Conservation (phyloP, 805 yeast genomes). For the Candida piceae region DNA sequence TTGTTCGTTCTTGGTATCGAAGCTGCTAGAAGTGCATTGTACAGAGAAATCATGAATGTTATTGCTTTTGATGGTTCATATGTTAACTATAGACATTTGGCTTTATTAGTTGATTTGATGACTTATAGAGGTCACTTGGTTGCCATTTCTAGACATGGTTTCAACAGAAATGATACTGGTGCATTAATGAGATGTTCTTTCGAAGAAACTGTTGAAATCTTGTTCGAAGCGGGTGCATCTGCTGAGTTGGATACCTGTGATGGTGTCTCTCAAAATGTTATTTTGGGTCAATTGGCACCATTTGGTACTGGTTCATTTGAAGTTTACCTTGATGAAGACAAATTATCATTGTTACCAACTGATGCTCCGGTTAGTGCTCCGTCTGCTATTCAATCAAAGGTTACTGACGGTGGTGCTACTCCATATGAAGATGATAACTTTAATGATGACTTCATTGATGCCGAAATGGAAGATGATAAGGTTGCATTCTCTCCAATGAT, state of each 20-base stretch:
- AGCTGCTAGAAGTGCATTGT: constrained; percentile 93
- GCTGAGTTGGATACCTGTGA: constrained; percentile 98
- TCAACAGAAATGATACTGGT: constrained; percentile 97
- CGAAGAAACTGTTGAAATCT: constrained; percentile 97
- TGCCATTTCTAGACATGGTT: constrained; percentile 99
- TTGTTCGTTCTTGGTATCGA: constrained; percentile 95
- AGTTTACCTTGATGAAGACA: constrained; percentile 87
- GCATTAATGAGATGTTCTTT: constrained; percentile 99
- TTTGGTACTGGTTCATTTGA: constrained; percentile 98
- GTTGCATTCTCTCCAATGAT: constrained; percentile 91
- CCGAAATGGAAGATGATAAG: constrained; percentile 42
- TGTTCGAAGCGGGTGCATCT: constrained; percentile 96
- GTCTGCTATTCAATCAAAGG: constrained; percentile 36
- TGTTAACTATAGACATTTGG: constrained; percentile 98
- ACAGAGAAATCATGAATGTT: constrained; percentile 91
- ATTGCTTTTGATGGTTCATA: constrained; percentile 99
- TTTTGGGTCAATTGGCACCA: constrained; percentile 97
- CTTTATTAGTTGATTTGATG: constrained; percentile 95
- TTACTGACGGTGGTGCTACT: constrained; percentile 79
- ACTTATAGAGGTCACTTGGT: constrained; percentile 96
- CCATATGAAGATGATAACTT: constrained; percentile 76
- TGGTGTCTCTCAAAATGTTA: constrained; percentile 97
- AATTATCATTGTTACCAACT: constrained; percentile 63
- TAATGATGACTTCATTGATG: constrained; percentile 52
- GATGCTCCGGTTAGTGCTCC: constrained; percentile 36